Evolutionary conservation across 2,329 filamentous ascomycete species (phyloP).

Genomic region (Penicillium sp.): DNA sequence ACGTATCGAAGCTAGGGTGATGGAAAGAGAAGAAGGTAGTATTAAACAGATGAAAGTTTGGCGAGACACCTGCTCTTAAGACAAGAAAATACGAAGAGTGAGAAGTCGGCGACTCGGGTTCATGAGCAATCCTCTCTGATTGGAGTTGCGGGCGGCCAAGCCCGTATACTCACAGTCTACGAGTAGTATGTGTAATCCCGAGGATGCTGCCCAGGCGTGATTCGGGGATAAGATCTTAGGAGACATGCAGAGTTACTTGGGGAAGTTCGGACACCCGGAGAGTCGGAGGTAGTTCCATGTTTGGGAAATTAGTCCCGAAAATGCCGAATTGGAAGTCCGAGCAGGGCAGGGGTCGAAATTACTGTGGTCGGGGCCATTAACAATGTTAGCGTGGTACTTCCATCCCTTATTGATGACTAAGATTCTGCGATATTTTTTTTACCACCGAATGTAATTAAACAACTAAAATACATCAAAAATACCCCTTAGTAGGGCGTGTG

Average conservation of each 20-base stretch:
- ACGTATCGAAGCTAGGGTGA: background rate
- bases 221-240: slow-evolving; percentile 13
- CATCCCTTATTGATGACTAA: too few species aligned
- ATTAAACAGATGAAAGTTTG: background rate
- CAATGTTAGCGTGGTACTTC: too few species aligned
- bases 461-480: too few species aligned
- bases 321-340: background rate
- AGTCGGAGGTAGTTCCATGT: slow-evolving; percentile 7
- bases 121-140: background rate
- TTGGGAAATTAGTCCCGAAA: slow-evolving; percentile 16
- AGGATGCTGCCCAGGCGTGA: background rate
- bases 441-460: too few species aligned
- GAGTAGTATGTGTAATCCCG: background rate
- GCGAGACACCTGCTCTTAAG: background rate
- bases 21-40: background rate
- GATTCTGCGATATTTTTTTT: too few species aligned
- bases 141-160: background rate
- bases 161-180: background rate
- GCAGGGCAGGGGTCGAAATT: too few species aligned
- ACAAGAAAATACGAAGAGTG: background rate
- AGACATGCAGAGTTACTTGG: background rate
- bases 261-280: slow-evolving; percentile 4
- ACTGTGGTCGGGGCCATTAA: too few species aligned
- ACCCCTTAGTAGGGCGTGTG: too few species aligned
- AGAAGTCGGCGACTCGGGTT: background rate